Conservation (phyloP, 805 yeast species). For the Saccharomycopsis sp. region DNA sequence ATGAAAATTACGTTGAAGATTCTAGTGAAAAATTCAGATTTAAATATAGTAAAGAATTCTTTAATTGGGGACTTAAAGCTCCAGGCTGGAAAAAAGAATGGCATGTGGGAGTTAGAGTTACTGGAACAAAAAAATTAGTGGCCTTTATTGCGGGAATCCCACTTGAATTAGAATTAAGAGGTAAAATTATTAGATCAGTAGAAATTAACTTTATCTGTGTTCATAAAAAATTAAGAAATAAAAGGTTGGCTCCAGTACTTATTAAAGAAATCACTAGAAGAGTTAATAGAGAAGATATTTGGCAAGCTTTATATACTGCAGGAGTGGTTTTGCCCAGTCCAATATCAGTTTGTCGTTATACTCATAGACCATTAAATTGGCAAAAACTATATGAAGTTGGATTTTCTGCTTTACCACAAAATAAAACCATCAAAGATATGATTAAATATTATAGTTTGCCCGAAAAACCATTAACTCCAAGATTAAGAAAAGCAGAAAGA, state of each 20-base stretch:
- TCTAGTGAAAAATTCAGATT: slow-evolving; percentile 86
- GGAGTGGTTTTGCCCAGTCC: slow-evolving; percentile 93
- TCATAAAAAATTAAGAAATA: slow-evolving; percentile 88
- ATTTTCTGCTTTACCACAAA: slow-evolving; percentile 69
- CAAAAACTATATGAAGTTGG: slow-evolving; percentile 81
- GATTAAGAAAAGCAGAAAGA: slow-evolving; percentile 41
- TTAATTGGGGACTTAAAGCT: slow-evolving; percentile 87
- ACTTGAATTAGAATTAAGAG: slow-evolving; percentile 50
- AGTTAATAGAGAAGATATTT: slow-evolving; percentile 70
- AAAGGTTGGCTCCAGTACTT: slow-evolving; percentile 87
- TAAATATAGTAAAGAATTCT: slow-evolving; percentile 72
- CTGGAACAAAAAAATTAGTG: slow-evolving; percentile 62
- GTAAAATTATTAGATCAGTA: slow-evolving; percentile 47
- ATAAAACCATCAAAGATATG: slow-evolving; percentile 57
- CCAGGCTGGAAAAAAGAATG: slow-evolving; percentile 89
- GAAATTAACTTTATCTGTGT: slow-evolving; percentile 92
- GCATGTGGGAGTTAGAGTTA: slow-evolving; percentile 90
- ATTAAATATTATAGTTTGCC: slow-evolving; percentile 52
- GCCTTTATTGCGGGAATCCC: slow-evolving; percentile 94
- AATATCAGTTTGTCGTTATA: slow-evolving; percentile 75
- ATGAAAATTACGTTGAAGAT: slow-evolving; percentile 92
- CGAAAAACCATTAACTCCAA: slow-evolving; percentile 34
- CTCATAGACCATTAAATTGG: slow-evolving; percentile 94
- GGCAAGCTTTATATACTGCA: slow-evolving; percentile 96
- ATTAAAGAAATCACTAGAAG: slow-evolving; percentile 92